Evolutionary conservation across 257 asterid genomes (phyloP).

Genomic region (Nicotiana tomentosiformis): DNA sequence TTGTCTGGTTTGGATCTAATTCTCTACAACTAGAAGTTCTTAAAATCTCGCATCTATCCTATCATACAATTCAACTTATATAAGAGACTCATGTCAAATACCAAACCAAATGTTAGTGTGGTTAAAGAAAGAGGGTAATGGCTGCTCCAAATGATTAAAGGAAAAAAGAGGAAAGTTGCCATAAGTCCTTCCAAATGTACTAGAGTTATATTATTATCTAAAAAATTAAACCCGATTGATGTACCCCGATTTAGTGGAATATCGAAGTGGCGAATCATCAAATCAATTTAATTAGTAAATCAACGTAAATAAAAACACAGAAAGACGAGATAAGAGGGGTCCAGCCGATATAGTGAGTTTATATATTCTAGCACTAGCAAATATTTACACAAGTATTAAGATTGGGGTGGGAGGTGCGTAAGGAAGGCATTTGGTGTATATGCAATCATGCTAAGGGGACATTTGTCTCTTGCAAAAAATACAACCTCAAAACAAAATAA

Average conservation of each 20-base stretch:
- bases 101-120: too few species aligned
- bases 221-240: background rate
- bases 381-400: background rate
- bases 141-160: too few species aligned
- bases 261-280: background rate
- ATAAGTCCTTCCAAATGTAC: background rate
- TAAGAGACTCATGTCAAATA: too few species aligned
- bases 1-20: background rate
- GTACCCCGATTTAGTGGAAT: background rate
- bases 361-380: background rate
- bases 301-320: background rate
- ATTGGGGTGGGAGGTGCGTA: background rate
- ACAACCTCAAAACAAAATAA: conserved; percentile 4
- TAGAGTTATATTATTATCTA: background rate
- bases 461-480: background rate
- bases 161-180: too few species aligned
- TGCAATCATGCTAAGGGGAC: background rate
- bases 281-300: too few species aligned
- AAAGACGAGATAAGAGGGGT: background rate
- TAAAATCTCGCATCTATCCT: too few species aligned
- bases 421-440: background rate
- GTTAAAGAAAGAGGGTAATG: too few species aligned
- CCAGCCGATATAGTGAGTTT: background rate
- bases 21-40: too few species aligned
- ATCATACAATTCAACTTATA: too few species aligned